Base-by-base conservation (phyloP, 371 early-diverging fungal species). In the Apophysomyces trapeziformis region DNA sequence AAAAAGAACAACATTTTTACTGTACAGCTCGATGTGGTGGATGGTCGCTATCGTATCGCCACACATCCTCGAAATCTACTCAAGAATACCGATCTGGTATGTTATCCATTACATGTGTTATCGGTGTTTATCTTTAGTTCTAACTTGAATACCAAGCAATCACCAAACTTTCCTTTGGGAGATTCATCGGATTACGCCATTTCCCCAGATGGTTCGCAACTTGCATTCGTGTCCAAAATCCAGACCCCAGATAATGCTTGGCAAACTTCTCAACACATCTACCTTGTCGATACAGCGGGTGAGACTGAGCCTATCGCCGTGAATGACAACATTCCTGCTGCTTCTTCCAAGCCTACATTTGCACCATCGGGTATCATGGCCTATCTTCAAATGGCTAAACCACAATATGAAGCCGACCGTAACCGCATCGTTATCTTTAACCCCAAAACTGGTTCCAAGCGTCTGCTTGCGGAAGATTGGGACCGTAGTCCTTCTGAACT, bases 341-440 rank as follows among this genome's bases (percentile, higher is more conserved):
- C 91, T 26, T 82, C 89, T 45, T 70, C 86, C 21, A 67, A 73
- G 47, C 94, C 95, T 6, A 79, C 71, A 16, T 93, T 86, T 68
- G 85, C 86, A 5, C 72, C 82, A 1, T 85, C 87, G 32, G 93
- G 92, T 16, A 72, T 72, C 26, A 73, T 95, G 5, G 89, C 89
- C 5, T 95, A 88, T 68, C 73, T 94, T 32, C 92, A 94, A 76
- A 93, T 92, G 93, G 65, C 70, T 36, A 72, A 67, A 12, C 88
- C 88, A 5, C 80, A 88, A 44, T 92, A 94, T 63, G 94, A 95
- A 74, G 74, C 93, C 0, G 95, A 94, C 64, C 87, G 88, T 57
- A 92, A 91, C 71, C 84, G 84, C 16, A 88, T 95, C 38, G 70
- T 87, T 39, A 16, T 92, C 16, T 86, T 89, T 63, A 78, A 88